Evolutionary conservation across 257 asterid genomes (phyloP).

Genomic region (Parsonsia alboflavescens): DNA sequence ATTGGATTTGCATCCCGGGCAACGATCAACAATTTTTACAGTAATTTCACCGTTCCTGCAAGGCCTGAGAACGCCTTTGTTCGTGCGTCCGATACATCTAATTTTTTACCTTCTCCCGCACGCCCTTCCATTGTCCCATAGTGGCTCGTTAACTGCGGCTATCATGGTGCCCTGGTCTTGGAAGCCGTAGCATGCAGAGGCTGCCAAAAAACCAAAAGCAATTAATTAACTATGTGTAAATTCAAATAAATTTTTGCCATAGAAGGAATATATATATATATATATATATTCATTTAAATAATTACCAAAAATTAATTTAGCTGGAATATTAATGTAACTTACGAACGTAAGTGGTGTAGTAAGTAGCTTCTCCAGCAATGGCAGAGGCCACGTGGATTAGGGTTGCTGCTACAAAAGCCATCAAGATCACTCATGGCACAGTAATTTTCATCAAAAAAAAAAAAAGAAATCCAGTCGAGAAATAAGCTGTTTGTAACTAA

Average conservation of each 20-base stretch:
- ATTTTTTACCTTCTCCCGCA: neutral
- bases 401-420: neutral
- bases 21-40: neutral
- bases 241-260: no score
- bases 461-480: neutral
- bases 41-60: conserved; percentile 3
- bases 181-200: conserved; percentile 31
- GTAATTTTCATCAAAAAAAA: no score
- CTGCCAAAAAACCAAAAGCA: conserved; percentile 7
- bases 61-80: neutral
- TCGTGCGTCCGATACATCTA: conserved; percentile 3
- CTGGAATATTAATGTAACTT: neutral
- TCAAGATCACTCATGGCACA: neutral
- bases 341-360: conserved; percentile 3
- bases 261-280: no score
- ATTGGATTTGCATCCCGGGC: neutral
- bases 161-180: conserved; percentile 23
- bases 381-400: conserved; percentile 1
- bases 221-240: no score
- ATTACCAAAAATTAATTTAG: no score
- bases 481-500: neutral
- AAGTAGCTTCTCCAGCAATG: conserved; percentile 2
- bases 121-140: neutral
- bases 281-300: no score
- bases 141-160: conserved; percentile 37